A percentile compares a stretch with the other conserved stretches of the same genome.
Evolutionary conservation across 2,329 filamentous ascomycete genomes (phyloP).

Genomic region (Pyrenophora tritici-repentis): DNA sequence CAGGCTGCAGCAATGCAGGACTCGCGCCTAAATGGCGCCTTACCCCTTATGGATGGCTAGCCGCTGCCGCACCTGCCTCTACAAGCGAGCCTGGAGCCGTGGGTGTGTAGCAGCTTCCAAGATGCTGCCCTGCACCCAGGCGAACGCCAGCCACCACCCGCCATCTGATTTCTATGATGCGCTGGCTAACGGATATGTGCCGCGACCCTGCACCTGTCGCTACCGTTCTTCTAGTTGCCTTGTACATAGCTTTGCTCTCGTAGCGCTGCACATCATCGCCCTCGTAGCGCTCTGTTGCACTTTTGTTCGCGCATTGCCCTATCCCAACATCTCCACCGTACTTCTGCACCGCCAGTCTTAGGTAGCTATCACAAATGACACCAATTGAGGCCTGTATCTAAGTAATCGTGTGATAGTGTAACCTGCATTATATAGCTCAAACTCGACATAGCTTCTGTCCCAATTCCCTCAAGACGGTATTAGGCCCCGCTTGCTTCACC

Average conservation of each 20-base stretch:
- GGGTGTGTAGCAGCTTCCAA: constrained; percentile 2
- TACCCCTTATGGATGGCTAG: constrained; percentile 3
- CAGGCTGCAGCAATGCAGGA: not conserved
- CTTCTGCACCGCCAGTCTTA: constrained; percentile 15
- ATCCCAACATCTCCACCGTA: constrained; percentile 14
- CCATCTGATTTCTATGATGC: constrained; percentile 23
- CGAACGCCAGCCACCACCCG: constrained; percentile 18
- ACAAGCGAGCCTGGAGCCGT: not conserved
- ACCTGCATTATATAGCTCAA: constrained; percentile 10
- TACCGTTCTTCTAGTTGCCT: constrained; percentile 16
- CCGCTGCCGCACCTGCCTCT: constrained; percentile 3
- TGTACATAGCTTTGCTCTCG: constrained; percentile 25
- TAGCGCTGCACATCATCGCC: constrained; percentile 9
- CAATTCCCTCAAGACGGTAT: constrained; percentile 15
- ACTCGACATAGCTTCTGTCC: constrained; percentile 11
- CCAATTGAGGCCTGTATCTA: constrained; percentile 18
- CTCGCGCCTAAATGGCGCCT: not conserved
- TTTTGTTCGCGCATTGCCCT: constrained; percentile 10
- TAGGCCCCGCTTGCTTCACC: constrained; percentile 17
- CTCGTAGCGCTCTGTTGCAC: constrained; percentile 12
- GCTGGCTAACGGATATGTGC: constrained; percentile 27
- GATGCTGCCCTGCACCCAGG: not conserved
- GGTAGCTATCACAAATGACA: constrained; percentile 29
- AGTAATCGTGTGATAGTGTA: constrained; percentile 28
- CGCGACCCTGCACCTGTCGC: constrained; percentile 7